Percentiles rank a stretch among this genome's conserved stretches.
These are phyloP conservation scores for Sclerotinia spermophila DNA, from an alignment of 2,329 filamentous ascomycete species.

Conservation along the genomic window DNA sequence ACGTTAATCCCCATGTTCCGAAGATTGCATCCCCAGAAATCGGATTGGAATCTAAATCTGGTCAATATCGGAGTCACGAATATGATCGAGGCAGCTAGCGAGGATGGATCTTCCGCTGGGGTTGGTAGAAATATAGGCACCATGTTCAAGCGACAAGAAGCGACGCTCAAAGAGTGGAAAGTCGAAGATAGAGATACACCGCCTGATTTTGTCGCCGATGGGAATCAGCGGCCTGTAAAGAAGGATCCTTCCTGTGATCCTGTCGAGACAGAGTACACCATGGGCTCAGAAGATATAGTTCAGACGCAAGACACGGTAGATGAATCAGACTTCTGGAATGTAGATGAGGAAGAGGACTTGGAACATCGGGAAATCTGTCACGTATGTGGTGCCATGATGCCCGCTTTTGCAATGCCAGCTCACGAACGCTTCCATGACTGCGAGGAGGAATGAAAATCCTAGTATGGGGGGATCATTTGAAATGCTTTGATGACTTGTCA, in stretches of 20 bases:
- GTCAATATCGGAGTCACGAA: conserved; percentile 87
- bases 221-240: not conserved
- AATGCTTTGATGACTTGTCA: not conserved
- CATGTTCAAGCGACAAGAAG: conserved; percentile 78
- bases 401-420: conserved; percentile 47
- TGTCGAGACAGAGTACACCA: not conserved
- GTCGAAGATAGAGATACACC: conserved; percentile 46
- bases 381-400: conserved; percentile 45
- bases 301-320: conserved; percentile 28
- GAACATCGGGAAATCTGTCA: conserved; percentile 39
- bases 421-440: conserved; percentile 46
- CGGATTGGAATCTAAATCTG: conserved; percentile 74
- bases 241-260: not conserved
- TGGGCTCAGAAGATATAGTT: conserved; percentile 33
- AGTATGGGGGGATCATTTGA: not conserved
- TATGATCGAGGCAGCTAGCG: conserved; percentile 58
- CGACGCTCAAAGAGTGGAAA: conserved; percentile 64
- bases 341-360: conserved; percentile 31
- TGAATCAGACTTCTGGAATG: conserved; percentile 25
- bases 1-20: conserved; percentile 68
- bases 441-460: conserved; percentile 21
- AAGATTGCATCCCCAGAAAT: conserved; percentile 61
- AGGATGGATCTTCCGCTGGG: conserved; percentile 39
- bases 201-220: conserved; percentile 25
- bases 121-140: conserved; percentile 69